A percentile compares a stretch with the other conserved stretches of the same genome.
Conservation (phyloP, 2,329 filamentous ascomycete species). For the Hysterium pulicare region DNA sequence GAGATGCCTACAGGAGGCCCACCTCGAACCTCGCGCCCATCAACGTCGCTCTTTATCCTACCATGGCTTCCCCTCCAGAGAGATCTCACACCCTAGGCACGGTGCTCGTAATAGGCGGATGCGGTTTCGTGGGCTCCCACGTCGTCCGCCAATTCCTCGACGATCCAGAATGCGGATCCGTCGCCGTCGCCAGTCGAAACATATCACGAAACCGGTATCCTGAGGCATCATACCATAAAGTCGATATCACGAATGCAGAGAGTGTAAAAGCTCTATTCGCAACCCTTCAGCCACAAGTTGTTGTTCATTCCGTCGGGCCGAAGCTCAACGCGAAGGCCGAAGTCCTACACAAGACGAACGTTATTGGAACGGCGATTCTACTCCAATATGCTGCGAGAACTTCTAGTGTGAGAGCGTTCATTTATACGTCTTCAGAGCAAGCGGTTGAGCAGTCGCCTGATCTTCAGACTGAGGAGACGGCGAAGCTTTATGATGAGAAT, state of each 20-base stretch:
- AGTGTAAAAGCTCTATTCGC: conserved; percentile 36
- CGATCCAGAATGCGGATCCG: conserved; percentile 40
- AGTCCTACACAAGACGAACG: conserved; percentile 42
- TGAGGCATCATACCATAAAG: conserved; percentile 44
- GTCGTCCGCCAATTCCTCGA: conserved; percentile 47
- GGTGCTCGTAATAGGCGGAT: conserved; percentile 49
- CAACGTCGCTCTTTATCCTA: too few relatives aligned
- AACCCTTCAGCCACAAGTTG: conserved; percentile 29
- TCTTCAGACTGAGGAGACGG: conserved; percentile 14
- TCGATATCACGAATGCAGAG: conserved; percentile 40
- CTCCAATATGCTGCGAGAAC: conserved; percentile 34
- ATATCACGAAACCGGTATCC: conserved; percentile 38
- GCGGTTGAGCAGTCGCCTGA: conserved; percentile 6
- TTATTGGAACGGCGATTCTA: conserved; percentile 45
- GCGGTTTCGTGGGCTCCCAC: conserved; percentile 51
- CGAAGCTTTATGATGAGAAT: conserved; percentile 9
- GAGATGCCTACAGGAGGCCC: too few relatives aligned
- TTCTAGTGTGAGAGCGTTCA: conserved; percentile 41
- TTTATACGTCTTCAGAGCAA: conserved; percentile 38
- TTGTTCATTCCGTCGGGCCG: conserved; percentile 45
- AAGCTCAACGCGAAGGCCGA: conserved; percentile 22
- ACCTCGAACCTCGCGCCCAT: too few relatives aligned
- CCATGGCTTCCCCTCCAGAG: too few relatives aligned
- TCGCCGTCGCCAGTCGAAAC: conserved; percentile 46
- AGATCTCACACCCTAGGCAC: conserved; percentile 14